A percentile compares a stretch with the other conserved stretches of the same genome.
These are phyloP conservation scores for Skeletonema marinoi DNA, from an alignment of 108 stramenopile genomes.

Conservation along the genomic window DNA sequence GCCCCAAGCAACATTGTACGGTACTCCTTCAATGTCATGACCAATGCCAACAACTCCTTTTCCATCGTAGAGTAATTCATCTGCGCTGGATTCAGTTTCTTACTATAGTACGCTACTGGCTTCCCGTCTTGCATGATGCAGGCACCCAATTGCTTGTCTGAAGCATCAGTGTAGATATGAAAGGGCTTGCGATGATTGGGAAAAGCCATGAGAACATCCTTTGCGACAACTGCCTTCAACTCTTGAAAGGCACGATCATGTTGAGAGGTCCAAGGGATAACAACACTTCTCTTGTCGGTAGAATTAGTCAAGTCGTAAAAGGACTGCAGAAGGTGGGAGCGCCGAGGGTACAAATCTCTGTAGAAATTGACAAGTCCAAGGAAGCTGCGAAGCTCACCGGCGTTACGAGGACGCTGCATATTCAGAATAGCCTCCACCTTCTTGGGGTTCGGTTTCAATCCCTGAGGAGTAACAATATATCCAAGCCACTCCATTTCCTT, in stretches of 20 bases:
- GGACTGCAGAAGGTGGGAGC: no score
- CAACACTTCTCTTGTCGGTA: no score
- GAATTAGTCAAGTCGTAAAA: no score
- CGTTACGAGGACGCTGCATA: no score
- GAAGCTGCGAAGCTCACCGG: no score
- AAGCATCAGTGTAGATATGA: slow-evolving; percentile 56
- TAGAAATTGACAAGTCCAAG: no score
- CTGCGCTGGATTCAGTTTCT: slow-evolving; percentile 48
- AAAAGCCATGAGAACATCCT: slow-evolving; percentile 36
- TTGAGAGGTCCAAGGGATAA: no score
- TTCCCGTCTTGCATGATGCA: slow-evolving; percentile 43
- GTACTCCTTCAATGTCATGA: slow-evolving; percentile 47
- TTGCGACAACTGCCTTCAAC: slow-evolving; percentile 50
- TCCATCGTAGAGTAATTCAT: slow-evolving; percentile 44
- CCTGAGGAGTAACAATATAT: no score
- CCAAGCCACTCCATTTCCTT: no score
- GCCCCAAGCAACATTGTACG: slow-evolving; percentile 40
- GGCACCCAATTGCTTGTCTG: slow-evolving; percentile 44
- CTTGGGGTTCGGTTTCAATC: no score
- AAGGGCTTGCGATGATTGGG: slow-evolving; percentile 52
- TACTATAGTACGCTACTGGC: slow-evolving; percentile 49
- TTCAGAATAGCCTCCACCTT: no score
- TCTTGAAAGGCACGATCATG: slow-evolving; percentile 38
- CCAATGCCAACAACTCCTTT: slow-evolving; percentile 49
- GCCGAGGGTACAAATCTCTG: no score